These are phyloP conservation scores for Botrytis porri DNA, from an alignment of 2,329 filamentous ascomycete species.

Conservation along the genomic window DNA sequence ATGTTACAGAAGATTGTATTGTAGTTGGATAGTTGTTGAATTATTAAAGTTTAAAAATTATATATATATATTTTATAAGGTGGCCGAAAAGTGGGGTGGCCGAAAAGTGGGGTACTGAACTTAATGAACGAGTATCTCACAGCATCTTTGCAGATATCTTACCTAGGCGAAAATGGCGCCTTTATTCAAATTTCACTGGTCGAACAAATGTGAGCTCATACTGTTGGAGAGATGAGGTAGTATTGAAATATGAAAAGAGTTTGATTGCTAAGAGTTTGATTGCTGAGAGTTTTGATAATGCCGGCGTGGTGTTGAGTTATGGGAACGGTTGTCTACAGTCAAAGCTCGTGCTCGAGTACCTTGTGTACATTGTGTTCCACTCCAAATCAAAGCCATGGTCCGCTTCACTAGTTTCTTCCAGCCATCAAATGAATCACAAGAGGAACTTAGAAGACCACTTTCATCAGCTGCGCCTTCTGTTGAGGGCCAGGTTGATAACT, in stretches of 20 bases:
- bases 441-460: background rate
- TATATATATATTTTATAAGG: no score
- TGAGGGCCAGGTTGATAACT: background rate
- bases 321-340: no score
- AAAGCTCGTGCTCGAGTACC: background rate
- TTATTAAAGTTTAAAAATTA: no score
- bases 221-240: background rate
- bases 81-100: no score
- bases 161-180: background rate
- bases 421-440: background rate
- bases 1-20: no score
- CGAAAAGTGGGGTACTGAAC: no score
- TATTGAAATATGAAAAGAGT: background rate
- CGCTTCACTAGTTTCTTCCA: background rate
- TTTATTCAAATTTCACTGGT: background rate
- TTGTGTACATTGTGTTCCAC: background rate
- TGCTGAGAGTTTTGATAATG: background rate
- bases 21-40: no score
- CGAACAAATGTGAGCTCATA: background rate
- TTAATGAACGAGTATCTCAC: background rate
- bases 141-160: background rate
- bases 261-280: background rate
- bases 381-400: background rate
- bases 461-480: background rate
- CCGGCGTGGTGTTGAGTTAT: background rate